A percentile compares a stretch with the other conserved stretches of the same genome.
Evolutionary conservation across 2,329 filamentous ascomycete species (phyloP).

Genomic region (Purpureocillium takamizusanense): DNA sequence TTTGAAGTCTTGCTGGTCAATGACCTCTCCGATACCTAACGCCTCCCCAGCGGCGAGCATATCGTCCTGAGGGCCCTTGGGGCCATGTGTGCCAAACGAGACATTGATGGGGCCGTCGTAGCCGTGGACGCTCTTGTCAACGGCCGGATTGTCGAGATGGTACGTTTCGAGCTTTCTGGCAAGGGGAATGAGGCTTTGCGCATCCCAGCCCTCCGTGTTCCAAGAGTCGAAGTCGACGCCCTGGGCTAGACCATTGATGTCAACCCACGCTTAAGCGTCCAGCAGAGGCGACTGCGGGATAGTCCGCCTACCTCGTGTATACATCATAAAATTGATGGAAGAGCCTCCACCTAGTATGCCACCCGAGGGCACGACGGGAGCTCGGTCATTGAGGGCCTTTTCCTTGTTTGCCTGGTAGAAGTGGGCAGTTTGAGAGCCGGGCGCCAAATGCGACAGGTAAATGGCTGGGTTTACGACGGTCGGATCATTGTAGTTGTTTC

Average conservation of each 20-base stretch:
- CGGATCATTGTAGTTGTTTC: conserved; percentile 15
- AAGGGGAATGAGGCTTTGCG: conserved; percentile 20
- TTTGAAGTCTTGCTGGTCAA: conserved; percentile 44
- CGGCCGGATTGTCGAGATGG: conserved; percentile 24
- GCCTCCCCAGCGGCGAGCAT: conserved; percentile 41
- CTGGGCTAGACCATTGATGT: conserved; percentile 10
- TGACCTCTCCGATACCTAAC: conserved; percentile 32
- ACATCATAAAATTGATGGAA: conserved; percentile 23
- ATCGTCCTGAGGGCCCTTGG: conserved; percentile 30
- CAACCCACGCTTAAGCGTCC: neutral
- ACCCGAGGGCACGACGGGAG: conserved; percentile 13
- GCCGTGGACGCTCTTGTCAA: conserved; percentile 37
- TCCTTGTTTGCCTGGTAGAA: conserved; percentile 15
- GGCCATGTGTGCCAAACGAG: conserved; percentile 37
- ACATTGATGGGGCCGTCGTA: conserved; percentile 45
- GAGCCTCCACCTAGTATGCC: conserved; percentile 21
- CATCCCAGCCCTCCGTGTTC: conserved; percentile 22
- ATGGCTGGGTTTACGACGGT: conserved; percentile 14
- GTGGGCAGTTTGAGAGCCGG: conserved; percentile 10
- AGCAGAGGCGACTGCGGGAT: too few relatives aligned
- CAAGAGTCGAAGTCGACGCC: conserved; percentile 22
- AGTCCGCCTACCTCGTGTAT: conserved; percentile 13
- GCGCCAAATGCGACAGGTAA: conserved; percentile 11
- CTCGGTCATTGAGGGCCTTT: conserved; percentile 13
- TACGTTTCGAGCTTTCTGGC: conserved; percentile 45